These are phyloP conservation scores for Mycogone perniciosa DNA, from an alignment of 2,329 filamentous ascomycete genomes.

Conservation along the genomic window DNA sequence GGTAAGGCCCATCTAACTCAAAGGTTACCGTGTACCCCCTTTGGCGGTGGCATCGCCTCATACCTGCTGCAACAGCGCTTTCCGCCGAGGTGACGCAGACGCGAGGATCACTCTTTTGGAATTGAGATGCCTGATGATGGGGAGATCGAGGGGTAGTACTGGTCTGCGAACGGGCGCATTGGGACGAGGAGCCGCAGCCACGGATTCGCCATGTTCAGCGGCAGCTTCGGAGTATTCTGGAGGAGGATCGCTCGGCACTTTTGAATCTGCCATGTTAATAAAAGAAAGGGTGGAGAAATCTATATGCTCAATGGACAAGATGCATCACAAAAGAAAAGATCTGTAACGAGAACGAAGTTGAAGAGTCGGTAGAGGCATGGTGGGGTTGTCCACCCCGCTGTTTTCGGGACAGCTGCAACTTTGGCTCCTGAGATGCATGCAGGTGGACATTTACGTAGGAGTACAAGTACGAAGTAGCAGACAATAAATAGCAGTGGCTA, in stretches of 20 bases:
- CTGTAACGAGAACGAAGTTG: background rate
- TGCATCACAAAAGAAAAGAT: background rate
- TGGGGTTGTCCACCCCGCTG: slow-evolving; percentile 1
- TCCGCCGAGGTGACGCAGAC: slow-evolving; percentile 79
- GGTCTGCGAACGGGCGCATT: slow-evolving; percentile 37
- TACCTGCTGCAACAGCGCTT: slow-evolving; percentile 71
- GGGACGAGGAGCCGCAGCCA: slow-evolving; percentile 18
- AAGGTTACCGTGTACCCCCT: background rate
- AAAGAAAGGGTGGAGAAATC: background rate
- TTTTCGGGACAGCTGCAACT: too few species aligned
- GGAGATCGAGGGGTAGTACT: slow-evolving; percentile 67
- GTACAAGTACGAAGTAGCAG: too few species aligned
- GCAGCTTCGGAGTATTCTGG: slow-evolving; percentile 40
- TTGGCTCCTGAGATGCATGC: too few species aligned
- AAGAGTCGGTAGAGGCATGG: background rate
- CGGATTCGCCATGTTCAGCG: slow-evolving; percentile 28
- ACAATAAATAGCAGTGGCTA: too few species aligned
- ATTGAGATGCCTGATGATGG: slow-evolving; percentile 69
- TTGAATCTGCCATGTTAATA: slow-evolving; percentile 24
- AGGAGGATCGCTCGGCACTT: slow-evolving; percentile 33
- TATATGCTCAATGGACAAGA: slow-evolving; percentile 1
- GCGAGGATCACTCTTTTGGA: slow-evolving; percentile 81
- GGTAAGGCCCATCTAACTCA: slow-evolving; percentile 62
- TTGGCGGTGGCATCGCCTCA: background rate
- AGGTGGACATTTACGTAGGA: too few species aligned